These are phyloP conservation scores for Neophaeococcomyces mojaviensis DNA, from an alignment of 2,329 filamentous ascomycete species.

Conservation along the genomic window DNA sequence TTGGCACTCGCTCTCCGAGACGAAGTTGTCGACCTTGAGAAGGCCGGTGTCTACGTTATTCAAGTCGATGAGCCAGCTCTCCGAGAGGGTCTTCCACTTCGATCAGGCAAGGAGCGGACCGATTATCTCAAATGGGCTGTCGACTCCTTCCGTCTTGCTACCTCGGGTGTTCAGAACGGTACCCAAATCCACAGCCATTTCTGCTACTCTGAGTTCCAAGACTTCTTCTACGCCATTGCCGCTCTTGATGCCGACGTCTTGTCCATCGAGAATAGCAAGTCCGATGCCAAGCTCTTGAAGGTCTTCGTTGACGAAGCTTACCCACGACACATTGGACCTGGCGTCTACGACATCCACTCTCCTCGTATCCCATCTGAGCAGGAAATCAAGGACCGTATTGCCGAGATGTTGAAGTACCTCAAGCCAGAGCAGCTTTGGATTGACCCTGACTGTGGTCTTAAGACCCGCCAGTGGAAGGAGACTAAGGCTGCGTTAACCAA, in stretches of 20 bases:
- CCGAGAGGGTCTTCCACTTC: conserved; percentile 97
- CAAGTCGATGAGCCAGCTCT: conserved; percentile 99
- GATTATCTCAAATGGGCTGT: conserved; percentile 97
- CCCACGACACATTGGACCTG: conserved; percentile 95
- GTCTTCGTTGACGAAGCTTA: conserved; percentile 97
- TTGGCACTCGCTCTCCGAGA: conserved; percentile 96
- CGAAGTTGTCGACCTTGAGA: conserved; percentile 96
- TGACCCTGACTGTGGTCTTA: conserved; percentile 98
- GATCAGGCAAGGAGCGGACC: conserved; percentile 86
- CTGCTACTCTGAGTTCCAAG: conserved; percentile 99
- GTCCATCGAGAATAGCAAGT: conserved; percentile 99
- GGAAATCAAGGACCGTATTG: conserved; percentile 96
- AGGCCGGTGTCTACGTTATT: conserved; percentile 93
- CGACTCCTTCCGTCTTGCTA: conserved; percentile 93
- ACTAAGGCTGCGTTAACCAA: conserved; percentile 92
- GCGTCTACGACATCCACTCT: conserved; percentile 99
- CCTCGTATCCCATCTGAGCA: conserved; percentile 93
- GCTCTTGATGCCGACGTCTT: conserved; percentile 96
- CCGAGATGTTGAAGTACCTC: conserved; percentile 96
- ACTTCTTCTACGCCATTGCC: conserved; percentile 99
- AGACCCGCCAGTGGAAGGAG: conserved; percentile 98
- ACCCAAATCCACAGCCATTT: conserved; percentile 99
- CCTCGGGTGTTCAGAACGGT: conserved; percentile 83
- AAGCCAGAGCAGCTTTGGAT: conserved; percentile 99
- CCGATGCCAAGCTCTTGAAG: conserved; percentile 95